Base-by-base conservation (phyloP, 2,329 filamentous ascomycete genomes). In the Microcera coccophila region DNA sequence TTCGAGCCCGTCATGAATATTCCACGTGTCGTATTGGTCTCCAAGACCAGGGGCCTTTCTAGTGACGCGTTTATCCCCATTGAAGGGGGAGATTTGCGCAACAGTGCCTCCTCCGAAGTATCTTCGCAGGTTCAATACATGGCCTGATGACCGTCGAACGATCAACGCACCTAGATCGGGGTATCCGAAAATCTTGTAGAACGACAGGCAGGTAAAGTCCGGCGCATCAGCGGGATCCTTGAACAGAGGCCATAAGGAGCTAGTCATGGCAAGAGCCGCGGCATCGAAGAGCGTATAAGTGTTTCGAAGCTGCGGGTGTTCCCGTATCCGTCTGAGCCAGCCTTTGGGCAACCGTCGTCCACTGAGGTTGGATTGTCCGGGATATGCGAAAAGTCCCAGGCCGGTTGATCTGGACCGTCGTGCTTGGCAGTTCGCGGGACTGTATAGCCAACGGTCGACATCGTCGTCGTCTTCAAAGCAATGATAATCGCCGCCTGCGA, bases 61-160 rank as follows among this genome's bases (percentile, higher is more conserved):
- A 29, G 41, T 44, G 28, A 57, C 48, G 16, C 47, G 50, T 12
- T 39, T 40, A n/a, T 53, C 47, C 15, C 54, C 54, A 20, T 52
- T 53, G 12, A 58, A 39, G 9, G 57, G 57, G 5, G 47, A 49
- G 69, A 78, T 22, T 69, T 71, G 57, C 76, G 76, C 78, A 71
- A 84, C 77, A 1, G 83, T 86, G 9, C 82, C 83, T 20, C 83
- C 83, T 16, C 81, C 83, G 55, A 87, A 86, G 57, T 84, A 87
- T 47, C 70, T 74, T 31, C 79, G 69, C 41, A 71, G 67, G 39
- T 69, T 73, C 33, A 77, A 70, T 39, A 81, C 70, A 47, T 79
- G 71, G 1, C 74, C 74, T 1, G 81, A 78, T 10, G 70, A 66
- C 51, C 70, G 72, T 15, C 78, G 72, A 9, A 83, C 75, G 21